Conservation (phyloP, 352 stramenopile genomes). For the Globisporangium acanthophoron region DNA sequence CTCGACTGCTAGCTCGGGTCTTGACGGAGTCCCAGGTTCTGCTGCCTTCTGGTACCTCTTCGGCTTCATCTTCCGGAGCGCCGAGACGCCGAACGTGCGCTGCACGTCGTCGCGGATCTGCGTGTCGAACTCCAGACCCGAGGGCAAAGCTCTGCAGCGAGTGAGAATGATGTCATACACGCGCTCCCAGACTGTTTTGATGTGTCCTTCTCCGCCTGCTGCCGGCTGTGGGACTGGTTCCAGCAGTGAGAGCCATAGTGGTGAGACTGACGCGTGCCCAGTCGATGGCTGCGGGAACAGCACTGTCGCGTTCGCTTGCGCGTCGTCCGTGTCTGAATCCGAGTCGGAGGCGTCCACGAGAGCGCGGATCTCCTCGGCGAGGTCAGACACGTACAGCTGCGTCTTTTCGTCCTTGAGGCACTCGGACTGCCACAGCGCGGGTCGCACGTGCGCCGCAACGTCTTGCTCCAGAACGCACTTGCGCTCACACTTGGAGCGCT, state of each 20-base stretch:
- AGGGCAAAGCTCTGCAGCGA: conserved; percentile 25
- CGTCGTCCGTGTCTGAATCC: conserved; percentile 19
- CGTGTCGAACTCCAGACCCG: conserved; percentile 42
- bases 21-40: neutral
- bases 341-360: conserved; percentile 36
- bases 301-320: conserved; percentile 1
- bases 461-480: conserved; percentile 23
- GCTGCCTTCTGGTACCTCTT: conserved; percentile 17
- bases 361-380: conserved; percentile 44
- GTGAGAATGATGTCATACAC: conserved; percentile 50
- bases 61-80: conserved; percentile 27
- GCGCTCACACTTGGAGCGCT: conserved; percentile 19
- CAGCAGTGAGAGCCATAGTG: conserved; percentile 12
- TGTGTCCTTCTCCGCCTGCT: neutral
- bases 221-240: neutral
- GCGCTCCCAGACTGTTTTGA: conserved; percentile 13
- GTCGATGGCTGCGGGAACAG: neutral
- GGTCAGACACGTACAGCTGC: conserved; percentile 37
- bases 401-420: conserved; percentile 48
- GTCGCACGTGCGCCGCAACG: conserved; percentile 4
- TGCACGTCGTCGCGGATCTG: conserved; percentile 68
- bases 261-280: neutral
- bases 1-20: conserved; percentile 19
- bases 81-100: conserved; percentile 62
- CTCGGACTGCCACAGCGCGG: conserved; percentile 38